Evolutionary conservation across 805 yeast species (phyloP), one percentile per base, ranked within the genome.

Genomic region (Wickerhamomyces sydowiorum): DNA sequence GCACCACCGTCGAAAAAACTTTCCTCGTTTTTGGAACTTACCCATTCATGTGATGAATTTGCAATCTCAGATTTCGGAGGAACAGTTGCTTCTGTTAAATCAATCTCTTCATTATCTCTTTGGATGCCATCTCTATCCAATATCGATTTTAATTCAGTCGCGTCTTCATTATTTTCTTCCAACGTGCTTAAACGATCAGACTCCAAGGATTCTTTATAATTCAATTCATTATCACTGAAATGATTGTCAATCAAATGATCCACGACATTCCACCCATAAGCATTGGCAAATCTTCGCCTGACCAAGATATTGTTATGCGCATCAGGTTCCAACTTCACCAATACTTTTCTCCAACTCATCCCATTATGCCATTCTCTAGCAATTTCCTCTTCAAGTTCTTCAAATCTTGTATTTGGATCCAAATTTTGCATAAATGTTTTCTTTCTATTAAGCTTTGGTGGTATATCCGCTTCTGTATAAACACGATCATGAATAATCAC

Each of bases 231-330:
- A 1, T 22, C 9, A n/a, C 9, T 55, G 59, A 86, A 86, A 64
- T 86, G 93, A 38, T 73, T 69, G 13, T 69, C 66, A 2, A 81
- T 75, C 46, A 86, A 55, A 56, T 83, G 93, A 45, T 84, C 89
- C 37, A 85, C 66, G 0, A 84, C 86, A 1, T 77, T 79, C 95
- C 95, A 86, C 1, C 95, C 95, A 61, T 79, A 85, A 0, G 91
- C 93, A 64, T 86, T 86, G 1, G 86, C 72, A 61, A 82, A 83
- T 42, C 82, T 62, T 53, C 90, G 67, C 48, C 93, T 62, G 0
- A 84, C 90, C 30, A 82, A 67, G 25, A 84, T 82, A 51, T 82
- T 84, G 51, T 84, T 84, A 54, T 83, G 91, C 0, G 90, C 88
- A 61, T 83, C 90, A 0, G 89, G 87, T 47, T 76, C 69, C 42